These are phyloP conservation scores for Salvia rosmarinus DNA, from an alignment of 257 asterid genomes.

Conservation along the genomic window DNA sequence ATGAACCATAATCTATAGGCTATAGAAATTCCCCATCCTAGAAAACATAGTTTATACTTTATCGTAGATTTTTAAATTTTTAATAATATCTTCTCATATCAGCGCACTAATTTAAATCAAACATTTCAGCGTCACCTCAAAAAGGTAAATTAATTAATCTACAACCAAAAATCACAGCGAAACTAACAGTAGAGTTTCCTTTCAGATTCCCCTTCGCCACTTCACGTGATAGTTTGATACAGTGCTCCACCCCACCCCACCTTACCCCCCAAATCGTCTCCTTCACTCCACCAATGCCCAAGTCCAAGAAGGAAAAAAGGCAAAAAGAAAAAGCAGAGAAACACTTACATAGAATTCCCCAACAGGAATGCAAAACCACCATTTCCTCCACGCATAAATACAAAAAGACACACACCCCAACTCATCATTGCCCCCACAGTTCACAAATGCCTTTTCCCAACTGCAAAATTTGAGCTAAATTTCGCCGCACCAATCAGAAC, in stretches of 20 bases:
- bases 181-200: constrained; percentile 4
- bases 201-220: constrained; percentile 27
- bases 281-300: constrained; percentile 31
- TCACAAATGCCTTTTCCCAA: constrained; percentile 16
- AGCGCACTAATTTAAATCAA: neutral
- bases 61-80: neutral
- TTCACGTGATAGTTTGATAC: constrained; percentile 45
- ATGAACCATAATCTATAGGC: too few species aligned
- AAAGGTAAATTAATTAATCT: neutral
- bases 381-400: constrained; percentile 26
- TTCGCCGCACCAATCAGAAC: constrained; percentile 7
- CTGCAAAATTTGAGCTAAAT: neutral
- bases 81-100: neutral
- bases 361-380: constrained; percentile 12
- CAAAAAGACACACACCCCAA: constrained; percentile 32
- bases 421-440: constrained; percentile 30
- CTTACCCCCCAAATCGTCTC: constrained; percentile 27
- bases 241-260: constrained; percentile 29
- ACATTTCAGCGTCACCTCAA: neutral
- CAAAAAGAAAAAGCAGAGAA: neutral
- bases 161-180: constrained; percentile 35
- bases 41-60: too few species aligned
- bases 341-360: constrained; percentile 24
- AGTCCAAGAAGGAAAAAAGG: neutral
- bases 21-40: neutral